Evolutionary conservation across 1,284 basidiomycete species (phyloP), one percentile per base, ranked within the genome.

Genomic region (Rhodotorula glutinis): DNA sequence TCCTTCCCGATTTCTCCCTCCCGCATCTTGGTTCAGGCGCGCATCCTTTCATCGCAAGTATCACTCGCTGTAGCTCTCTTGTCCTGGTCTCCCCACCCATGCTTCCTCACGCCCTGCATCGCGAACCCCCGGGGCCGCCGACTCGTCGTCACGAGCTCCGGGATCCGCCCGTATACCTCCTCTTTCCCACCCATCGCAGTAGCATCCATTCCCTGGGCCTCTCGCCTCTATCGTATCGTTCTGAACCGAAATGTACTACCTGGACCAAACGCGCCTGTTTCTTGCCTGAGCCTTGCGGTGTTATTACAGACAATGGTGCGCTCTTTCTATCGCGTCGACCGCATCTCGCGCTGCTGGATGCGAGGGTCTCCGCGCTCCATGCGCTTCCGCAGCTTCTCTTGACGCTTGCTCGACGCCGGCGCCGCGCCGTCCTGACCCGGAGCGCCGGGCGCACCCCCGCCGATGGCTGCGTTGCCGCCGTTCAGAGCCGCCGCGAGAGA

Each of bases 341-440:
- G 55, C 43, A 57, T 43, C 25, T 44, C 41, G 30, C 46, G 41
- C 43, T 60, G 33, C 47, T 65, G 63, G 25, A 63, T 59, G 8
- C 66, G 17, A 41, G 56, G 59, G 41, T 68, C 82, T 71, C 49
- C 59, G 52, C 56, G 53, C 54, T 67, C 62, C 46, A 29, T 54
- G 54, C 58, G 30, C 58, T 62, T 57, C 21, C 21, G 54, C 16
- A 73, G 43, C 64, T 73, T 73, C n/a, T 53, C 65, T 57, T 72
- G 69, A 27, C 72, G 60, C 61, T 70, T 68, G 53, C 58, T 64
- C 25, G 27, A n/a, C 43, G 21, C 53, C 21, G 29, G n/a, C 7
- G n/a, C n/a, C 41, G 38, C 30, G 25, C 27, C 49, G 8, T 27
- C 38, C 9, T 40, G 33, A 2, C 14, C 25, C 9, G 25, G 29